A percentile compares a stretch with the other conserved stretches of the same genome.
phyloP scores from a whole-genome alignment of 306 rosid genomes.

The Acacia melanoxylon region DNA sequence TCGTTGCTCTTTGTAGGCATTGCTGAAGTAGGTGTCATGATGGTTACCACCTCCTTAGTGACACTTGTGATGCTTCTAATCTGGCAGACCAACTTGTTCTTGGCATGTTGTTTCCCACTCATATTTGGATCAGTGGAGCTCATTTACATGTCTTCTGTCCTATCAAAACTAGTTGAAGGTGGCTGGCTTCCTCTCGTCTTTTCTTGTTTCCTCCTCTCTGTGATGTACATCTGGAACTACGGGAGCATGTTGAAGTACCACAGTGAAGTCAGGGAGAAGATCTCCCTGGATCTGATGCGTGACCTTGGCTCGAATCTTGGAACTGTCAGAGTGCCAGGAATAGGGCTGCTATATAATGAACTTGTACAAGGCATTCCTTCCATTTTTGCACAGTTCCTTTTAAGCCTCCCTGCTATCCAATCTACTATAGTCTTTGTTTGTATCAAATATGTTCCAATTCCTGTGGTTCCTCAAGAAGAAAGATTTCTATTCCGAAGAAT shows the following conservation, averaged over 20 bases:
- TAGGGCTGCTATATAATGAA: slow-evolving; percentile 67
- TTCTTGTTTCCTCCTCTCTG: slow-evolving; percentile 54
- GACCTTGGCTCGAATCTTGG: slow-evolving; percentile 83
- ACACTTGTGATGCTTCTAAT: slow-evolving; percentile 72
- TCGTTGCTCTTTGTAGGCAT: slow-evolving; percentile 51
- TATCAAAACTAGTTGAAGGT: slow-evolving; percentile 72
- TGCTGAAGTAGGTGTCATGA: slow-evolving; percentile 85
- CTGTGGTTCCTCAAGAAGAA: slow-evolving; percentile 96
- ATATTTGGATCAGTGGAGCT: slow-evolving; percentile 90
- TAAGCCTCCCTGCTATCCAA: slow-evolving; percentile 15
- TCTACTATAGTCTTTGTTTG: slow-evolving; percentile 84
- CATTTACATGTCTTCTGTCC: slow-evolving; percentile 82
- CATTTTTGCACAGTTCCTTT: slow-evolving; percentile 19
- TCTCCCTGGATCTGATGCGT: slow-evolving; percentile 61
- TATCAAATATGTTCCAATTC: slow-evolving; percentile 91
- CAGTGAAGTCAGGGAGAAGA: slow-evolving; percentile 69
- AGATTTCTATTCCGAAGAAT: slow-evolving; percentile 87
- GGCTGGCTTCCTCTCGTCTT: slow-evolving; percentile 92
- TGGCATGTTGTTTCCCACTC: slow-evolving; percentile 66
- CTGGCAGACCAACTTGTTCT: slow-evolving; percentile 71
- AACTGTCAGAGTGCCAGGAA: slow-evolving; percentile 91
- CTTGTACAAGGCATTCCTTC: slow-evolving; percentile 23
- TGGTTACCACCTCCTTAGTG: slow-evolving; percentile 61
- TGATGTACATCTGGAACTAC: slow-evolving; percentile 81
- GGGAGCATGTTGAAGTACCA: slow-evolving; percentile 72